Conservation (phyloP, 169 alveolate genomes). For the Plasmodium coatneyi region DNA sequence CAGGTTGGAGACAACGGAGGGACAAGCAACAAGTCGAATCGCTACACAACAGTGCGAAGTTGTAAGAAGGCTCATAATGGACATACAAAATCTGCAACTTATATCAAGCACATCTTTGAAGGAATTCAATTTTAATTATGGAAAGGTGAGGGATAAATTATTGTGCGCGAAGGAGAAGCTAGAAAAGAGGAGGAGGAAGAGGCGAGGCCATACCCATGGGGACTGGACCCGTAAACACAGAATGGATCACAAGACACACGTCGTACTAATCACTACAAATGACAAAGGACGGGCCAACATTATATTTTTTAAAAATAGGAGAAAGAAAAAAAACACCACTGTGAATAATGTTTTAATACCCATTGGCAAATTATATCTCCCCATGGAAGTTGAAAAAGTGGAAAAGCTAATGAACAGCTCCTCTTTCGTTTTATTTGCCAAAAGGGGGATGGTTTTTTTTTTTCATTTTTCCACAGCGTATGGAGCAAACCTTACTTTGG, state of each 20-base stretch:
- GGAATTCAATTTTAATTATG: conserved; percentile 19
- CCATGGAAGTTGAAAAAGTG: conserved; percentile 10
- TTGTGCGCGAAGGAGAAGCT: not conserved
- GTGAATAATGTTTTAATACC: conserved; percentile 27
- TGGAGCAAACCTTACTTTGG: conserved; percentile 11
- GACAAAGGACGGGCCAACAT: not conserved
- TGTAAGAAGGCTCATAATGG: not conserved
- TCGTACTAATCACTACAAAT: not conserved
- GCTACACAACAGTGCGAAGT: not conserved
- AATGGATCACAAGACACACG: not conserved
- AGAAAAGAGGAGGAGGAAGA: not conserved
- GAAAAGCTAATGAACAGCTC: conserved; percentile 11
- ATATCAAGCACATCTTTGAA: conserved; percentile 20
- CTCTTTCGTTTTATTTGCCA: conserved; percentile 30
- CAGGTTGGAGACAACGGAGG: not conserved
- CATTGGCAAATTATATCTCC: conserved; percentile 18
- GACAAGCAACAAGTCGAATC: not conserved
- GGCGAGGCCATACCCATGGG: not conserved
- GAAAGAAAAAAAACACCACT: not conserved
- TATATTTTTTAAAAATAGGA: conserved; percentile 2
- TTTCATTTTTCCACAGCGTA: conserved; percentile 33
- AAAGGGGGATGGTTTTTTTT: conserved; percentile 20
- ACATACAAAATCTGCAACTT: not conserved
- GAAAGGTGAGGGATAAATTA: conserved; percentile 5
- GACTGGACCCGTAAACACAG: not conserved